A percentile compares a stretch with the other conserved stretches of the same genome.
phyloP scores from a whole-genome alignment of 352 stramenopile species.

The Pythium biforme region DNA sequence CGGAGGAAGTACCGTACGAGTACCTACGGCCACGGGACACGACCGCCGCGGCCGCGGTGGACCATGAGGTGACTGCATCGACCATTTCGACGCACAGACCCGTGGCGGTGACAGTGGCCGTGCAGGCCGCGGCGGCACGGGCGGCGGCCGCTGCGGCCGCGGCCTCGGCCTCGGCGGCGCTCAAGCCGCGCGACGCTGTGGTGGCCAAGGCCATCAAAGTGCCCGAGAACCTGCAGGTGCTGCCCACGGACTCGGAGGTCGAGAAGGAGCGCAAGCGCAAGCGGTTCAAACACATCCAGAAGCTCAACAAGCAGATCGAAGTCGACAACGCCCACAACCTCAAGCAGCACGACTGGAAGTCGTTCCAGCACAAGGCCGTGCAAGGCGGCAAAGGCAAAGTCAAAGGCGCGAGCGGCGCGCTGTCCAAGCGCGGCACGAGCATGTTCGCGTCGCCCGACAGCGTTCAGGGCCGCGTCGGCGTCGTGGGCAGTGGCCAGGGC shows the following conservation, averaged over 20 bases:
- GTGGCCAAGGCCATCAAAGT: slow-evolving; percentile 79
- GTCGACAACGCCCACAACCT: slow-evolving; percentile 82
- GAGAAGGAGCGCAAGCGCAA: slow-evolving; percentile 87
- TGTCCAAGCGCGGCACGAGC: slow-evolving; percentile 78
- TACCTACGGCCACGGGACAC: slow-evolving; percentile 54
- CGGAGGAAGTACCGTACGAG: slow-evolving; percentile 88
- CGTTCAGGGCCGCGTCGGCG: slow-evolving; percentile 80
- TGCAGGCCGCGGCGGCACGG: slow-evolving; percentile 9
- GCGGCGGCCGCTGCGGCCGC: background rate
- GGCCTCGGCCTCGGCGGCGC: slow-evolving; percentile 4
- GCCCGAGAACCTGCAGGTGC: slow-evolving; percentile 81
- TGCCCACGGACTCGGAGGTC: slow-evolving; percentile 79
- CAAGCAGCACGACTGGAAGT: slow-evolving; percentile 86
- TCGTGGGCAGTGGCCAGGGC: slow-evolving; percentile 84
- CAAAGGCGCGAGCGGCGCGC: slow-evolving; percentile 69
- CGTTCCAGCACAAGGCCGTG: slow-evolving; percentile 79
- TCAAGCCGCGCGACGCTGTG: slow-evolving; percentile 31
- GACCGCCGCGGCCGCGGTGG: background rate
- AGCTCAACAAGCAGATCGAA: slow-evolving; percentile 83
- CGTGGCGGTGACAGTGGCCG: background rate
- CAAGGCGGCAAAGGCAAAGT: slow-evolving; percentile 72
- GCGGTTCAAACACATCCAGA: slow-evolving; percentile 80
- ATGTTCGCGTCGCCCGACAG: slow-evolving; percentile 90
- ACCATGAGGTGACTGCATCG: background rate
- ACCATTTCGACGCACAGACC: background rate